Evolutionary conservation across 768 basidiomycete species (phyloP), one percentile per base, ranked within the genome.

Genomic region (Pleurotus platypus): DNA sequence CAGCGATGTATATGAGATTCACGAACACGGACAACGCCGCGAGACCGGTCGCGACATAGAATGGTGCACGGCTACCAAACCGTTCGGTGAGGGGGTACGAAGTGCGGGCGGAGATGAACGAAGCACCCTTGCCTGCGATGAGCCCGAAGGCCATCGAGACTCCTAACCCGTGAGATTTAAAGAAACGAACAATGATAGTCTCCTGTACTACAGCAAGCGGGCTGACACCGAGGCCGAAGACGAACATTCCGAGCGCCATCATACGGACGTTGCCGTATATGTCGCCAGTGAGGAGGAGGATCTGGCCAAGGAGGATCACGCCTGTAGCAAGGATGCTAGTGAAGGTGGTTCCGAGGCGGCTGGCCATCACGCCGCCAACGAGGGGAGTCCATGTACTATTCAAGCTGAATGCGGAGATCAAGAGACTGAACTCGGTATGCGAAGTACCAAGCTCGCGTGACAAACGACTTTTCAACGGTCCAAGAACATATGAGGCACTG

Each of bases 161-260:
- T 1, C 88, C 91, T 1, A 92, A 75, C 1, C 88, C 88, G 66
- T 85, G 87, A 0, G 84, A 80, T 60, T 80, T 82, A 75, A 91
- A 92, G 72, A 89, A 89, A 22, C 87, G 86, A 43, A 91, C 87
- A 51, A 93, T 89, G 61, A 92, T 91, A 5, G 87, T 87, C 68
- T 93, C 91, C 72, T 89, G 92, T 1, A 89, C 85, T 5, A 94
- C 91, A 1, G 90, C 84, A 5, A 94, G 74, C 0, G 92, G 92
- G 61, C 87, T 86, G 45, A 90, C 77, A 2, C 90, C 91, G 2
- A 92, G 72, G 5, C 91, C 92, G 63, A 89, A 92, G 43, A 91
- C 71, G 62, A 91, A 91, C 57, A 93, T 75, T 1, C 91, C 92
- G 18, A 87, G 63, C 2, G 84, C 79, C 88, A 92, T 91, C 22